phyloP scores from a whole-genome alignment of 2,329 filamentous ascomycete genomes.

The Colletotrichum sp. region DNA sequence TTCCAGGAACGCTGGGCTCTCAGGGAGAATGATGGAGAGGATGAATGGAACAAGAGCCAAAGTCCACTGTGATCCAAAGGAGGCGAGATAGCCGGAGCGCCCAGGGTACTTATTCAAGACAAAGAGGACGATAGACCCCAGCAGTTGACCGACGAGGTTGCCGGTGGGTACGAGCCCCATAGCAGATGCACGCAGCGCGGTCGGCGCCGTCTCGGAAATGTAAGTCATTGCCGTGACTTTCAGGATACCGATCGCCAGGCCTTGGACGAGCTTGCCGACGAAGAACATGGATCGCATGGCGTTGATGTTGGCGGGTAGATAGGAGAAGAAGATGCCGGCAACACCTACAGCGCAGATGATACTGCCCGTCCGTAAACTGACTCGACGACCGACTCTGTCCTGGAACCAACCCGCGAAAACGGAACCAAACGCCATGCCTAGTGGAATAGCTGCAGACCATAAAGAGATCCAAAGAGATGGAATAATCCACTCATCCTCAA shows the following conservation, averaged over 20 bases:
- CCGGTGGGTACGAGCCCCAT: constrained; percentile 33
- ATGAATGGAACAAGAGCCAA: constrained; percentile 24
- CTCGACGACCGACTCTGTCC: constrained; percentile 29
- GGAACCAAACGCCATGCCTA: constrained; percentile 28
- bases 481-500: constrained; percentile 27
- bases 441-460: constrained; percentile 28
- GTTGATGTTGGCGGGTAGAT: constrained; percentile 1
- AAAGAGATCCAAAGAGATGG: constrained; percentile 31
- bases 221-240: constrained; percentile 42
- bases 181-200: constrained; percentile 27
- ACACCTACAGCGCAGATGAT: constrained; percentile 28
- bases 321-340: constrained; percentile 31
- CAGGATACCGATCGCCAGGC: constrained; percentile 28
- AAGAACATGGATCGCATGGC: constrained; percentile 29
- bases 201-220: constrained; percentile 32
- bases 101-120: constrained; percentile 24
- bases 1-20: constrained; percentile 29
- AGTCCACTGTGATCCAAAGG: constrained; percentile 30
- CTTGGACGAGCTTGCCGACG: constrained; percentile 29
- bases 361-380: constrained; percentile 27
- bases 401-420: constrained; percentile 31
- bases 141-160: constrained; percentile 29
- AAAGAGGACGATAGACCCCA: constrained; percentile 27
- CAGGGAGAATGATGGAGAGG: constrained; percentile 29
- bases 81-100: constrained; percentile 26